Evolutionary conservation across 2,329 filamentous ascomycete genomes (phyloP).

Genomic region (Pseudocercospora musae): DNA sequence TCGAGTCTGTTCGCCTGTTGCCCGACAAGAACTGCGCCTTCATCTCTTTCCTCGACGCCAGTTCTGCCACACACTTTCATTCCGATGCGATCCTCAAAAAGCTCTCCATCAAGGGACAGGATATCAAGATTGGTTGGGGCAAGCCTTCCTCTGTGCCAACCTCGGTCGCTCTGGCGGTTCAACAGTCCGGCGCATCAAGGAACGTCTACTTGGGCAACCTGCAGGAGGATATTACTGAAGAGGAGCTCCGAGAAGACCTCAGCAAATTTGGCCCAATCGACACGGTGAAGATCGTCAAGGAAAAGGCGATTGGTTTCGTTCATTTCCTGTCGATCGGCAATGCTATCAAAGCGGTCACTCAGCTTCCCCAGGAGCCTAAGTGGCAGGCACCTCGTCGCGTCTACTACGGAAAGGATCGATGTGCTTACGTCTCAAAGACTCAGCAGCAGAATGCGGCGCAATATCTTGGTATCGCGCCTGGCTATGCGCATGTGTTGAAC

Average conservation of each 20-base stretch:
- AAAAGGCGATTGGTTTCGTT: constrained; percentile 97
- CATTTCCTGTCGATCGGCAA: constrained; percentile 97
- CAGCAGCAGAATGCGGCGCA: constrained; percentile 99
- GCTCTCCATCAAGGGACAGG: constrained; percentile 95
- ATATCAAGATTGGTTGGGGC: constrained; percentile 99
- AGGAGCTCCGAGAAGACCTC: constrained; percentile 89
- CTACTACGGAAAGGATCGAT: constrained; percentile 98
- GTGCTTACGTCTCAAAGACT: constrained; percentile 97
- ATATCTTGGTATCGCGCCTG: constrained; percentile 93
- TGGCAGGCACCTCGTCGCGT: constrained; percentile 95
- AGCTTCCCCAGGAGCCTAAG: constrained; percentile 92
- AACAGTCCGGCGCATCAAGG: constrained; percentile 92
- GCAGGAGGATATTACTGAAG: constrained; percentile 83
- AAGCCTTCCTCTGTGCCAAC: constrained; percentile 98
- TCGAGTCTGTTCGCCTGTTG: constrained; percentile 94
- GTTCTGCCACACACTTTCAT: constrained; percentile 97
- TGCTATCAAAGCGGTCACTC: constrained; percentile 95
- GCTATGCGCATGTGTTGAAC: constrained; percentile 93
- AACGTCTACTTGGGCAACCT: constrained; percentile 97
- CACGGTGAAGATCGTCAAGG: constrained; percentile 93
- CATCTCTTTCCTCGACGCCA: constrained; percentile 97
- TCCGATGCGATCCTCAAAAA: constrained; percentile 99
- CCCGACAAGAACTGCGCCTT: constrained; percentile 99
- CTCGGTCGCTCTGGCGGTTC: constrained; percentile 92
- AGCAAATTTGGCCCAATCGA: constrained; percentile 96